Percentiles rank a stretch among this genome's conserved stretches.
Evolutionary conservation across 176 grass and related monocot genomes (phyloP).

Genomic region (Oryza punctata): DNA sequence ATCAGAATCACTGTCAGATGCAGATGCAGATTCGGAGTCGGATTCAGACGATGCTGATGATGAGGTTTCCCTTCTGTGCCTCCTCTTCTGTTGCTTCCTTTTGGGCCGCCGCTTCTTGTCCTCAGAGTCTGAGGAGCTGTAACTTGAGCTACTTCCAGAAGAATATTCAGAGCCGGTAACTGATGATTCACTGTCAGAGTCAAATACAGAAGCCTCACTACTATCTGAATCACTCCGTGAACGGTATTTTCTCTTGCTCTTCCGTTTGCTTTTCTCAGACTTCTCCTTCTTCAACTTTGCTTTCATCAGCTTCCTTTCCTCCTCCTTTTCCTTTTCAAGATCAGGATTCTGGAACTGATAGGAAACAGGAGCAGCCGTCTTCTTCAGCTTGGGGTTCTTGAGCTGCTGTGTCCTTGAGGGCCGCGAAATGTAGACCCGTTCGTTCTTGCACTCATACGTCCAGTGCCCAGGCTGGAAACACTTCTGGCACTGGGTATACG

Average conservation of each 20-base stretch:
- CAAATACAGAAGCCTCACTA: conserved; percentile 72
- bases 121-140: conserved; percentile 53
- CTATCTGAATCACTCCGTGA: conserved; percentile 60
- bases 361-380: conserved; percentile 49
- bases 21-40: conserved; percentile 16
- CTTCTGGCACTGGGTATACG: conserved; percentile 70
- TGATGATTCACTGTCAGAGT: conserved; percentile 59
- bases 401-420: conserved; percentile 69
- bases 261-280: conserved; percentile 41
- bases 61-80: conserved; percentile 22
- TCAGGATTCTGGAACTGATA: conserved; percentile 71
- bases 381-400: conserved; percentile 82
- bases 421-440: conserved; percentile 65
- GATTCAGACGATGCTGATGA: not conserved
- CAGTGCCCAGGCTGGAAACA: conserved; percentile 83
- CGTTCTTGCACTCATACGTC: conserved; percentile 87
- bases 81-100: conserved; percentile 37
- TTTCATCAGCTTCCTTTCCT: conserved; percentile 43
- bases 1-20: conserved; percentile 62
- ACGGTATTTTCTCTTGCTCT: conserved; percentile 68
- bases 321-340: conserved; percentile 56
- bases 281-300: conserved; percentile 38
- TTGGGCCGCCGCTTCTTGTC: conserved; percentile 39
- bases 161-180: conserved; percentile 54
- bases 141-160: conserved; percentile 69